Evolutionary conservation across 345 rosid genomes (phyloP), one percentile per base, ranked within the genome.

Genomic region (Clausena lansium): DNA sequence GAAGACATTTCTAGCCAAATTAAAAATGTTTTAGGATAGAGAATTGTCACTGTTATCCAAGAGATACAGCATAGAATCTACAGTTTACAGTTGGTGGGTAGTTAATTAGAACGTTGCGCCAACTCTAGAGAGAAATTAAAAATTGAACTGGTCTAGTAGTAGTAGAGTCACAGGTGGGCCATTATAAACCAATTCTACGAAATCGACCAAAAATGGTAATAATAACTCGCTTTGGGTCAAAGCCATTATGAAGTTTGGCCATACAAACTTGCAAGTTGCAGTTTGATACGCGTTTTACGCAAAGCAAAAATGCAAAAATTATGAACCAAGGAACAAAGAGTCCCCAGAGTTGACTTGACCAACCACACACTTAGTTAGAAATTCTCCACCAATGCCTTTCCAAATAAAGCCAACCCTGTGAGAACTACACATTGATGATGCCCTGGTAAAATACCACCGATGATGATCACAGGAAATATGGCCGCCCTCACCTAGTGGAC

Each of bases 31-130:
- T 11, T 11, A 45, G 50, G 4, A 45, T 0, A 3, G 1, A 3
- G 50, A 13, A 1, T 45, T 45, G 50, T 45, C 3, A 13, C 15
- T 45, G 50, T 3, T 41, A 4, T 0, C 2, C 4, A 7, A 30
- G 36, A 70, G 61, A 6, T 4, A 35, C 28, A 11, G n/a, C 0
- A 2, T 11, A 6, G 17, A n/a, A 30, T 73, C 54, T 41, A 41
- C 35, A 17, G 28, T 28, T 39, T 25, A 39, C 76, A 11, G 60
- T 62, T 28, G 55, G 52, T 39, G 15, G 28, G n/a, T 60, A 1
- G 60, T 74, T 74, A 30, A 57, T 75, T 52, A n/a, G n/a, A n/a
- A n/a, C 54, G 35, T 62, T 62, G 59, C 69, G n/a, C 45, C 69
- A 39, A 59, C 5, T 8, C 15, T 2, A 0, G 5, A 13, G 0